phyloP scores from a whole-genome alignment of 768 basidiomycete species.

The Lactarius deliciosus region DNA sequence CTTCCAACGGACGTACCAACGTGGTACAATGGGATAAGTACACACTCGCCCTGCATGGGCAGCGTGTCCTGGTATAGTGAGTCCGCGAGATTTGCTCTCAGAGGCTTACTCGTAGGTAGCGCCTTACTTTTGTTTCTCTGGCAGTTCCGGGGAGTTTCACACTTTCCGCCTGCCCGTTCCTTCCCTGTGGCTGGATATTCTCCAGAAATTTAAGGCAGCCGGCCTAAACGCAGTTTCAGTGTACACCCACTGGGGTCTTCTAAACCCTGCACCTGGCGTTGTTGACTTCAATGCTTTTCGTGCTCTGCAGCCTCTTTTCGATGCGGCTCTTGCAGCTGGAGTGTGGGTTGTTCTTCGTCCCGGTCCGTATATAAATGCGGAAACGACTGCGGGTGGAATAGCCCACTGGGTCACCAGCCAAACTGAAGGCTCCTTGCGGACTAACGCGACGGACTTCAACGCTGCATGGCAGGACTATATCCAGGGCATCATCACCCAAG shows the following conservation, averaged over 20 bases:
- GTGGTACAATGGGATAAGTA: slow-evolving; percentile 30
- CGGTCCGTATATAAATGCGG: slow-evolving; percentile 76
- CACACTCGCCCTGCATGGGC: slow-evolving; percentile 28
- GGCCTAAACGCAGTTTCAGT: slow-evolving; percentile 78
- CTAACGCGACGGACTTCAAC: slow-evolving; percentile 68
- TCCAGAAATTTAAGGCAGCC: slow-evolving; percentile 78
- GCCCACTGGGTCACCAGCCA: slow-evolving; percentile 69
- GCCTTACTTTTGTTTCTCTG: neutral
- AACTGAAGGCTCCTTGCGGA: slow-evolving; percentile 66
- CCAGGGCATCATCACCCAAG: slow-evolving; percentile 58
- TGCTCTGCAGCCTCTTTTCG: slow-evolving; percentile 66
- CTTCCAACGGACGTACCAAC: slow-evolving; percentile 25
- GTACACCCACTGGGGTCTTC: slow-evolving; percentile 77
- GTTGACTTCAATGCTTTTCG: slow-evolving; percentile 73
- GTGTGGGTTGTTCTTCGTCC: slow-evolving; percentile 80
- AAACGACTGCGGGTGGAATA: slow-evolving; percentile 76
- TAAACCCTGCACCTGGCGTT: slow-evolving; percentile 71
- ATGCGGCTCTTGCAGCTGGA: slow-evolving; percentile 70
- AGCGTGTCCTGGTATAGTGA: slow-evolving; percentile 19
- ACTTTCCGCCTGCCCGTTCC: slow-evolving; percentile 80
- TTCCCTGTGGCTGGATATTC: slow-evolving; percentile 76
- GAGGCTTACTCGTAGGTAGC: neutral
- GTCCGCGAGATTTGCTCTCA: neutral
- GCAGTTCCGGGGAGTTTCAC: slow-evolving; percentile 83
- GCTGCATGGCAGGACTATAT: slow-evolving; percentile 75